These are phyloP conservation scores for Pseudocercospora macadamiae DNA, from an alignment of 2,329 filamentous ascomycete species.

Conservation along the genomic window DNA sequence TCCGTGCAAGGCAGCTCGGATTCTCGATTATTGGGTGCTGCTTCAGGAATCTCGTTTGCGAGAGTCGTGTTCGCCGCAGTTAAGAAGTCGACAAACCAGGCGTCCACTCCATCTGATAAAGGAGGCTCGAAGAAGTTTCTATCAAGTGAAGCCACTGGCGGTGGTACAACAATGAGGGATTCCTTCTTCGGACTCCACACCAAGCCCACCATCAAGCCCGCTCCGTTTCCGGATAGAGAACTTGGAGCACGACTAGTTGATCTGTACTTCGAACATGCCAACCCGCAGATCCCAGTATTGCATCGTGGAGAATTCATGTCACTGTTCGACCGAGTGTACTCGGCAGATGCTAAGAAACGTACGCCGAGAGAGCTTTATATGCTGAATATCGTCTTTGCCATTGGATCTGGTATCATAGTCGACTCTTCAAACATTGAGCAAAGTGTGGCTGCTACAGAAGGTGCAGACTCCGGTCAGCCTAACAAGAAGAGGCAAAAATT, in stretches of 20 bases:
- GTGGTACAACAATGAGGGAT: constrained; percentile 84
- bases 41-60: constrained; percentile 91
- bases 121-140: constrained; percentile 55
- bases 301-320: constrained; percentile 88
- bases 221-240: constrained; percentile 77
- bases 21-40: constrained; percentile 78
- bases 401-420: constrained; percentile 90
- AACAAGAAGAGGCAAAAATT: constrained; percentile 55
- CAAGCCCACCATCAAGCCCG: constrained; percentile 82
- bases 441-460: constrained; percentile 36
- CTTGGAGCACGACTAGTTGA: constrained; percentile 73
- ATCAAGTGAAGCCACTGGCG: constrained; percentile 53
- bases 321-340: constrained; percentile 81
- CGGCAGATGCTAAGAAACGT: constrained; percentile 65
- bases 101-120: constrained; percentile 64
- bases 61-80: constrained; percentile 92
- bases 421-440: constrained; percentile 48
- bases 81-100: constrained; percentile 68
- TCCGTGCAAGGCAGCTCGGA: constrained; percentile 78
- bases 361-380: constrained; percentile 86
- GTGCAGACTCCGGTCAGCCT: constrained; percentile 32
- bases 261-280: constrained; percentile 94
- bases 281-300: constrained; percentile 91
- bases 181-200: constrained; percentile 97
- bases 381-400: constrained; percentile 96